Conservation (phyloP, 176 grass and related monocot species). For the Stipa capillata region DNA sequence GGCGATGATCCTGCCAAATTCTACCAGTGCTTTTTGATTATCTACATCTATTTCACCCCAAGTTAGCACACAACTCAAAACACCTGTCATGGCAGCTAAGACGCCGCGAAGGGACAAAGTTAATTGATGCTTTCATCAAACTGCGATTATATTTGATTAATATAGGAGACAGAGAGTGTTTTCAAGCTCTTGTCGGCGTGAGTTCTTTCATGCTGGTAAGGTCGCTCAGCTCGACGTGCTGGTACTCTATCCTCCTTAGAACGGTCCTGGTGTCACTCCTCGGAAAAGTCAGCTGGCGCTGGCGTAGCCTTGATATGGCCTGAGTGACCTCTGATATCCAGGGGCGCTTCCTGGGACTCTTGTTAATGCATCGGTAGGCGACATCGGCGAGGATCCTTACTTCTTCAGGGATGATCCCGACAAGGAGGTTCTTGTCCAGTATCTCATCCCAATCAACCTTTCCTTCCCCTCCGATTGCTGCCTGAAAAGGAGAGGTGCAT, state of each 20-base stretch:
- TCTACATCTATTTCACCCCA: constrained; percentile 20
- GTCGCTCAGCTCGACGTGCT: constrained; percentile 72
- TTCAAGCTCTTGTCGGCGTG: constrained; percentile 29
- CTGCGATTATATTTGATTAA: constrained; percentile 7
- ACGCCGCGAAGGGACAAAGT: constrained; percentile 6
- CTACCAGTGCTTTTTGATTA: not conserved
- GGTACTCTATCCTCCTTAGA: constrained; percentile 63
- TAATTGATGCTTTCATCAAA: constrained; percentile 23
- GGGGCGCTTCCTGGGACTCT: constrained; percentile 72
- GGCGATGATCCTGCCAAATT: not conserved
- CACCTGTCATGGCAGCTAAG: too few species aligned
- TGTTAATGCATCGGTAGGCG: constrained; percentile 74
- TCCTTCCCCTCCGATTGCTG: constrained; percentile 70
- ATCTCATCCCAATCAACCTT: constrained; percentile 86
- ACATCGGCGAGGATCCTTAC: constrained; percentile 72
- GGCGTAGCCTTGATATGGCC: constrained; percentile 64
- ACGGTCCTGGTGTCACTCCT: constrained; percentile 46
- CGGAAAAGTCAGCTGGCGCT: constrained; percentile 29
- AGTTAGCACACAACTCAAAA: constrained; percentile 4
- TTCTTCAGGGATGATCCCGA: constrained; percentile 46
- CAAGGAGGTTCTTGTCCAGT: constrained; percentile 67
- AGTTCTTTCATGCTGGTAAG: constrained; percentile 62
- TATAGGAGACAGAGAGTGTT: not conserved
- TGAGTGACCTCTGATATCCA: constrained; percentile 73
- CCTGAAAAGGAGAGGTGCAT: constrained; percentile 38